These are phyloP conservation scores for Penicillium mononematosum DNA, from an alignment of 495 filamentous ascomycete species.

Conservation along the genomic window DNA sequence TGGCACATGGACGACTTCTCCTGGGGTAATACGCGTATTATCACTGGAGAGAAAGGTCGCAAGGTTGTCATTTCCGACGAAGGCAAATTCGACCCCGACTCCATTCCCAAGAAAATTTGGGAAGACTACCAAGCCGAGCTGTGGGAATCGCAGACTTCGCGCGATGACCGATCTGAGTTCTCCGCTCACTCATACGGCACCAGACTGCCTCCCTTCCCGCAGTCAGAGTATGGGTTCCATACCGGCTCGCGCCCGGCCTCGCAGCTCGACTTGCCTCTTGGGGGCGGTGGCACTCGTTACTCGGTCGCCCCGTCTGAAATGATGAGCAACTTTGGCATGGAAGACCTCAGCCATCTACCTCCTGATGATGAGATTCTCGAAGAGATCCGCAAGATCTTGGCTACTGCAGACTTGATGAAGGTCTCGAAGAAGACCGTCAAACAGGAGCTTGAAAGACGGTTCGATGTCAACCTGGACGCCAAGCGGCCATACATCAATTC, in stretches of 20 bases:
- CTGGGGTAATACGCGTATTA: constrained; percentile 97
- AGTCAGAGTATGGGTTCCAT: constrained; percentile 44
- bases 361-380: constrained; percentile 85
- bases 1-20: constrained; percentile 99
- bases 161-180: constrained; percentile 86
- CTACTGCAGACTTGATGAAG: constrained; percentile 90
- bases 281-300: constrained; percentile 62
- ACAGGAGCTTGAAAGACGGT: constrained; percentile 84
- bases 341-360: constrained; percentile 70
- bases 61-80: constrained; percentile 95
- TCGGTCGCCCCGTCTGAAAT: constrained; percentile 78
- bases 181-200: constrained; percentile 92
- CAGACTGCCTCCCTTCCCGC: constrained; percentile 64
- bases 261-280: constrained; percentile 59
- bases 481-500: constrained; percentile 90
- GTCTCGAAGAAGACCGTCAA: constrained; percentile 99
- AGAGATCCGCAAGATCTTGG: constrained; percentile 91
- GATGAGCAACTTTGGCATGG: constrained; percentile 65
- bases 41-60: constrained; percentile 91
- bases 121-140: constrained; percentile 98
- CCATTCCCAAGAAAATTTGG: constrained; percentile 97
- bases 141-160: constrained; percentile 81
- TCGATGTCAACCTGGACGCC: constrained; percentile 74
- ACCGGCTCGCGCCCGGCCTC: constrained; percentile 69
- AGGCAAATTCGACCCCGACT: constrained; percentile 93